These are phyloP conservation scores for Plasmodium yoelii DNA, from an alignment of 169 alveolate genomes.

Conservation along the genomic window DNA sequence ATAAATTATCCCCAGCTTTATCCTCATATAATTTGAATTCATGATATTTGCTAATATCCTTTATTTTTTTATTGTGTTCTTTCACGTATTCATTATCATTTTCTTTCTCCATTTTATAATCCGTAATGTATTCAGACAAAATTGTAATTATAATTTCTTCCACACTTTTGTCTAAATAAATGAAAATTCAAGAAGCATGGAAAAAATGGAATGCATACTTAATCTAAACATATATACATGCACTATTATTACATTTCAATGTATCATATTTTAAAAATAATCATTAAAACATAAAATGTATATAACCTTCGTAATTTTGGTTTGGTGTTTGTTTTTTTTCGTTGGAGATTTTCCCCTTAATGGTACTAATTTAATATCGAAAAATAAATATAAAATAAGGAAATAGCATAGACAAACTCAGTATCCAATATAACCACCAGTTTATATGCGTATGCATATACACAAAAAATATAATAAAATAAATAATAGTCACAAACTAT, in stretches of 20 bases:
- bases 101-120: conserved; percentile 11
- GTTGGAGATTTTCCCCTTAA: conserved; percentile 1
- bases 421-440: neutral
- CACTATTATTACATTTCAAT: conserved; percentile 2
- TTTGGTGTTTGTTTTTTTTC: conserved; percentile 6
- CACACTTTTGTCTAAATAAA: conserved; percentile 43
- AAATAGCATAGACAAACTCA: neutral
- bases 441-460: neutral
- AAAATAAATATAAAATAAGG: conserved; percentile 1
- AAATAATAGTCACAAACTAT: neutral
- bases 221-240: neutral
- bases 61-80: neutral
- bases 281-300: too few species aligned
- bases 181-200: neutral
- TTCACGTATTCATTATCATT: neutral
- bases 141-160: conserved; percentile 33
- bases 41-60: conserved; percentile 1
- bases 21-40: conserved; percentile 14
- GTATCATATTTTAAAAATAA: neutral
- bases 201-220: neutral
- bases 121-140: conserved; percentile 22
- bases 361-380: conserved; percentile 13
- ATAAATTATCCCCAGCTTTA: conserved; percentile 34
- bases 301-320: conserved; percentile 26
- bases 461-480: neutral